Evolutionary conservation across 23 red algal genomes (phyloP).

Genomic region (Cyanidium caldarium): DNA sequence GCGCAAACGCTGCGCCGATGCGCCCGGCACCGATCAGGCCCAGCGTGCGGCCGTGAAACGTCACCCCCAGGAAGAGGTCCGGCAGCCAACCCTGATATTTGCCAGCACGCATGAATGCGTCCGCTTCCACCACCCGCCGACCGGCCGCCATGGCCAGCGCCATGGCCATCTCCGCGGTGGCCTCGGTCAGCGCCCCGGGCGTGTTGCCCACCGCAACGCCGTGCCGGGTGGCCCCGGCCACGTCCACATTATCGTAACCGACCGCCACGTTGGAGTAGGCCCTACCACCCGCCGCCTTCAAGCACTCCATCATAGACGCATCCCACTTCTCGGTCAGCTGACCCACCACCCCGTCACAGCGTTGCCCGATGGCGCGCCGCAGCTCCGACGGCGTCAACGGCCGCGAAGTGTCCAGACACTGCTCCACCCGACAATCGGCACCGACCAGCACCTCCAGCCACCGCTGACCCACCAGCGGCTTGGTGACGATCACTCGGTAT

Average conservation of each 20-base stretch:
- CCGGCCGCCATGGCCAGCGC: constrained; percentile 16
- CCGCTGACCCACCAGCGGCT: constrained; percentile 14
- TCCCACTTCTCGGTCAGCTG: constrained; percentile 43
- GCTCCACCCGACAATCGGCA: constrained; percentile 19
- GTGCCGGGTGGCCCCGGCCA: constrained; percentile 18
- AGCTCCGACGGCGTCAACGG: constrained; percentile 7
- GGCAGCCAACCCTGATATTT: constrained; percentile 34
- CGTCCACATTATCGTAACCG: constrained; percentile 34
- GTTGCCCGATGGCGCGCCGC: constrained; percentile 10
- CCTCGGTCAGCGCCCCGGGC: constrained; percentile 32
- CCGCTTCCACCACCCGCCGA: constrained; percentile 23
- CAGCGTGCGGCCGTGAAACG: constrained; percentile 12
- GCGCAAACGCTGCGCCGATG: constrained; percentile 16
- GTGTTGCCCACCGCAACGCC: constrained; percentile 37
- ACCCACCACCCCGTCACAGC: constrained; percentile 27
- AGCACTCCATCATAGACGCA: neutral
- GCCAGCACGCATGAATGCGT: constrained; percentile 20
- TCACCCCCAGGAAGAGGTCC: constrained; percentile 14
- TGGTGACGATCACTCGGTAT: constrained; percentile 21
- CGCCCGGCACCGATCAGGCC: constrained; percentile 27
- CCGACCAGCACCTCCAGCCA: constrained; percentile 18
- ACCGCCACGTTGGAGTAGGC: constrained; percentile 38
- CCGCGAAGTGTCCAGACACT: constrained; percentile 5
- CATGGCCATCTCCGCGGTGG: constrained; percentile 34
- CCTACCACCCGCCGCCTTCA: constrained; percentile 25